phyloP scores from a whole-genome alignment of 352 stramenopile species.

The Halophytophthora batemanensis region DNA sequence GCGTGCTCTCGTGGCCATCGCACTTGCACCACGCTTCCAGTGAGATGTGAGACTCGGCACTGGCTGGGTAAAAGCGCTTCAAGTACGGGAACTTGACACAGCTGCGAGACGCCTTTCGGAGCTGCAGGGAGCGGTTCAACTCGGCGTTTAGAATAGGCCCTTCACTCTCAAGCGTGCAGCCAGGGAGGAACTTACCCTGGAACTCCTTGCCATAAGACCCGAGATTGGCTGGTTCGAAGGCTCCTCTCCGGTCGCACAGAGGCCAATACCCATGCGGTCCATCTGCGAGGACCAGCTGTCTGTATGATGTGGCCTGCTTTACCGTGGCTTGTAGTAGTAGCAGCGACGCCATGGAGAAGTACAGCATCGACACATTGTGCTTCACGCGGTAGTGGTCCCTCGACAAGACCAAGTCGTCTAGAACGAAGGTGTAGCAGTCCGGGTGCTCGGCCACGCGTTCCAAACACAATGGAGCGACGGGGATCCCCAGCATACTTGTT shows the following conservation, averaged over 20 bases:
- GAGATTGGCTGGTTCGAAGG: constrained; percentile 64
- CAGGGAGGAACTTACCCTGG: constrained; percentile 51
- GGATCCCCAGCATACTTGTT: constrained; percentile 51
- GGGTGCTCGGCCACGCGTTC: constrained; percentile 44
- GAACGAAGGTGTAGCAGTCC: constrained; percentile 70
- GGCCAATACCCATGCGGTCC: constrained; percentile 82
- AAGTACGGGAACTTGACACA: constrained; percentile 58
- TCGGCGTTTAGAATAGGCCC: constrained; percentile 83
- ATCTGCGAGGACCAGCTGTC: constrained; percentile 68
- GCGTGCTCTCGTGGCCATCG: constrained; percentile 64
- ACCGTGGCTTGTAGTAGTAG: constrained; percentile 74
- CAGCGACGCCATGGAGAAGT: constrained; percentile 88
- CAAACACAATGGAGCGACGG: constrained; percentile 39
- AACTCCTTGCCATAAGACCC: constrained; percentile 46
- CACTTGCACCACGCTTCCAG: constrained; percentile 81
- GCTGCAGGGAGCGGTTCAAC: constrained; percentile 64
- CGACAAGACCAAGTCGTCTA: constrained; percentile 55
- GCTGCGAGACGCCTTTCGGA: constrained; percentile 53
- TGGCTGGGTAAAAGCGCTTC: constrained; percentile 33
- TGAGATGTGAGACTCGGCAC: constrained; percentile 38
- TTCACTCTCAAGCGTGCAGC: constrained; percentile 64
- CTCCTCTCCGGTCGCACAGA: constrained; percentile 79
- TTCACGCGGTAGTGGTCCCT: constrained; percentile 57
- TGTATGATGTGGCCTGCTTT: constrained; percentile 78
- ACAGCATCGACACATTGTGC: constrained; percentile 81